Base-by-base conservation (phyloP, 192 early-diverging fungal genomes). In the Diversispora eburnea region DNA sequence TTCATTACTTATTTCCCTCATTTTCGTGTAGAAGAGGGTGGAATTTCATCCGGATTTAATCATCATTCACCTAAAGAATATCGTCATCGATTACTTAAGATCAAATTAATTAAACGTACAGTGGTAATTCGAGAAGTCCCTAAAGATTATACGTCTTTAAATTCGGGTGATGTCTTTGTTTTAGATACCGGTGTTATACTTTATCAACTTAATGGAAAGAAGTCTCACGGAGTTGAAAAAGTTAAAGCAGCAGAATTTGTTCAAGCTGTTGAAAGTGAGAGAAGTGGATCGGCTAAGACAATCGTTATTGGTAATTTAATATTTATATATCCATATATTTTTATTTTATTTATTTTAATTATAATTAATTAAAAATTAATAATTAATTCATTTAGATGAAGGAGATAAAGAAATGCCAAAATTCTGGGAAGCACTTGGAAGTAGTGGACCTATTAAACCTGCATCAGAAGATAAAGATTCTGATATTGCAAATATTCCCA, bases 111-210 rank as follows among this genome's bases (percentile, higher is more conserved):
- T 67, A 77, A 74, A 13, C 82, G 75, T 47, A 78, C 82, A 6
- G 80, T 91, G 52, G 80, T 88, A 19, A 79, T 93, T 64, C 74
- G 79, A n/a, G 84, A 94, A 79, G 89, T 92, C 1, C 75, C 82
- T 17, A 60, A 84, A 49, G 67, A 79, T 13, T 71, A 74, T 61
- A 75, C 74, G 8, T 85, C 83, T 42, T 76, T 94, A 39, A 91
- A 90, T 79, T 81, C 82, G 17, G 89, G 87, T 0, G 91, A 91
- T 74, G 91, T 92, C 15, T 94, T 94, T 79, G 80, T 94, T 10
- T 67, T 92, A 25, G 91, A 94, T 75, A 78, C 77, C 2, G 92
- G 91, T n/a, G 77, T 86, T 43, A 75, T 81, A 3, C 78, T 94
- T 45, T 85, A 84, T 73, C 88, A 88, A 76, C 91, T 89, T 88